A percentile compares a stretch with the other conserved stretches of the same genome.
Evolutionary conservation across 345 rosid genomes (phyloP).

Genomic region (Corchorus olitorius): DNA sequence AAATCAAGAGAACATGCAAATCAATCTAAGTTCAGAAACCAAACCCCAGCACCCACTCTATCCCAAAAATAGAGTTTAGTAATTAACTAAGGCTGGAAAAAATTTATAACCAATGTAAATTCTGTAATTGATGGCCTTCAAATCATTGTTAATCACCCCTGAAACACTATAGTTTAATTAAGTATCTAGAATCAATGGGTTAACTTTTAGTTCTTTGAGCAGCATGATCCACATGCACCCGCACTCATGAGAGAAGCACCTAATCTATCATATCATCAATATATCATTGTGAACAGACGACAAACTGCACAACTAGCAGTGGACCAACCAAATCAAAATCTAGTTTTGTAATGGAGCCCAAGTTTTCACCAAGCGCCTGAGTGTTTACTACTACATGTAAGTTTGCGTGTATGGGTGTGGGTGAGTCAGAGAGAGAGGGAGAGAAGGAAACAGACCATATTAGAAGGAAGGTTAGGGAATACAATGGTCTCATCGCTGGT

Average conservation of each 20-base stretch:
- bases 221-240: background rate
- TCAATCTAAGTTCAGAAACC: background rate
- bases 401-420: background rate
- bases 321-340: background rate
- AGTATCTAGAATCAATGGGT: background rate
- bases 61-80: background rate
- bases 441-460: conserved; percentile 58
- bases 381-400: background rate
- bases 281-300: background rate
- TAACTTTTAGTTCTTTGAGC: background rate
- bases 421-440: conserved; percentile 7
- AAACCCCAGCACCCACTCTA: background rate
- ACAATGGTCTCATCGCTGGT: conserved; percentile 57
- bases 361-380: background rate
- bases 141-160: background rate
- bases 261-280: conserved; percentile 7
- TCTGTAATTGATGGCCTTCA: background rate
- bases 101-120: background rate
- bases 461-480: conserved; percentile 87
- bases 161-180: background rate
- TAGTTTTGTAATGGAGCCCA: background rate
- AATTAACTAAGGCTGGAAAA: background rate
- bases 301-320: conserved; percentile 6
- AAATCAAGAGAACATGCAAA: background rate
- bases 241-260: background rate